Conservation (phyloP, 352 stramenopile species). For the Bremia lactucae region DNA sequence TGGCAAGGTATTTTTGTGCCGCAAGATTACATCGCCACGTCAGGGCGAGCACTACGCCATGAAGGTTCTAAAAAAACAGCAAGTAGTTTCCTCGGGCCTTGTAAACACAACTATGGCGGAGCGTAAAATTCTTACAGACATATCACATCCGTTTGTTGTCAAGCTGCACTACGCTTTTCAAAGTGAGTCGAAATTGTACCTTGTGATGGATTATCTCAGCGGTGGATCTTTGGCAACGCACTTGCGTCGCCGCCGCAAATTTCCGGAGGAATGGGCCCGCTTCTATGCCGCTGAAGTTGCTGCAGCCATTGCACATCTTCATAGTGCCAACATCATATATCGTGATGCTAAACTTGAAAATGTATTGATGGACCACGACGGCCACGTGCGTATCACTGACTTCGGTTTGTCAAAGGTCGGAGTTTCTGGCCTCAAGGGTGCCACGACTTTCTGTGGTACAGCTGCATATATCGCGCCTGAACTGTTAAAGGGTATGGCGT, state of each 20-base stretch:
- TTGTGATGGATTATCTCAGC: conserved; percentile 90
- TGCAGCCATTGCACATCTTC: conserved; percentile 82
- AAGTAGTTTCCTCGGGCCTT: conserved; percentile 84
- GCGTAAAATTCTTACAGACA: conserved; percentile 87
- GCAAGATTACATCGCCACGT: conserved; percentile 84
- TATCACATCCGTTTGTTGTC: conserved; percentile 89
- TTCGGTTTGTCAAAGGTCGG: conserved; percentile 91
- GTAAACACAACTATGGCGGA: conserved; percentile 92
- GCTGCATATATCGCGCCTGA: conserved; percentile 90
- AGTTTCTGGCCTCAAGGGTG: conserved; percentile 77
- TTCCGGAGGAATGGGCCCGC: conserved; percentile 82
- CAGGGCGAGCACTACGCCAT: conserved; percentile 96
- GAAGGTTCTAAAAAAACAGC: conserved; percentile 94
- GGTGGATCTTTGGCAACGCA: conserved; percentile 86
- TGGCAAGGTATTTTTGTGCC: conserved; percentile 96
- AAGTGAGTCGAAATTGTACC: conserved; percentile 86
- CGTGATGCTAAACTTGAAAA: conserved; percentile 94
- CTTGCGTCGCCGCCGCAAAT: conserved; percentile 80
- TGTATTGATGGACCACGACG: conserved; percentile 89
- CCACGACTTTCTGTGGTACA: conserved; percentile 90
- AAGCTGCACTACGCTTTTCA: conserved; percentile 93
- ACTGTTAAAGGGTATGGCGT: conserved; percentile 81
- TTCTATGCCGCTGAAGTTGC: conserved; percentile 94
- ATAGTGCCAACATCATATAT: conserved; percentile 93
- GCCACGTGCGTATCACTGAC: conserved; percentile 90